Evolutionary conservation across 306 rosid genomes (phyloP).

Genomic region (Crotalaria pallida): DNA sequence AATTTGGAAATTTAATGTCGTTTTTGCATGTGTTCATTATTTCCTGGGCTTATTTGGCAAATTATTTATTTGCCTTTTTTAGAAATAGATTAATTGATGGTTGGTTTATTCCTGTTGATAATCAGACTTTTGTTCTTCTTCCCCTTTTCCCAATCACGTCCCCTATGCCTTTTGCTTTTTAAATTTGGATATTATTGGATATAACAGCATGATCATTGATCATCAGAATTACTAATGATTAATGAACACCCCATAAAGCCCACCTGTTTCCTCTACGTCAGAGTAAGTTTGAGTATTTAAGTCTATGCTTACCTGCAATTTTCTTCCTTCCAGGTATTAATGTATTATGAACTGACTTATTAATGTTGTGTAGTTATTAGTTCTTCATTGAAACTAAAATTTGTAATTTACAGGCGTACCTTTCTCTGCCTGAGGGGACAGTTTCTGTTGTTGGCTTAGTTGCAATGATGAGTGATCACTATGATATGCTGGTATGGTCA

Average conservation of each 20-base stretch:
- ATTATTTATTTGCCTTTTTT: not conserved
- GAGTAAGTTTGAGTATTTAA: not conserved
- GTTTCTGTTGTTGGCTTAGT: no score
- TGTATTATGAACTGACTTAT: not conserved
- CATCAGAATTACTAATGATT: no score
- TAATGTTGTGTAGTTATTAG: not conserved
- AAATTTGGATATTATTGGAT: not conserved
- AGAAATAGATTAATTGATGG: conserved; percentile 3
- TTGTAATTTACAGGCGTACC: not conserved
- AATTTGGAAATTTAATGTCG: not conserved
- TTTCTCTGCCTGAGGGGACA: no score
- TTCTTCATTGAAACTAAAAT: not conserved
- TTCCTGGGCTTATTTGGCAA: not conserved
- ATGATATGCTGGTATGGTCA: conserved; percentile 11
- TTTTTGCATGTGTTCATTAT: not conserved
- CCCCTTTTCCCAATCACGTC: not conserved
- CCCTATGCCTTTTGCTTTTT: not conserved
- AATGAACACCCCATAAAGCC: not conserved
- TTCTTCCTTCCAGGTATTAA: not conserved
- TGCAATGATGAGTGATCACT: no score
- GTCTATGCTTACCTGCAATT: conserved; percentile 2
- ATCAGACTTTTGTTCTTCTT: not conserved
- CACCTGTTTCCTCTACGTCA: not conserved
- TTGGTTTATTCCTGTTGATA: conserved; percentile 3
- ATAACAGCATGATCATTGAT: not conserved